A percentile compares a stretch with the other conserved stretches of the same genome.
Evolutionary conservation across 352 stramenopile genomes (phyloP).

Genomic region (Pythium scleroteichum): DNA sequence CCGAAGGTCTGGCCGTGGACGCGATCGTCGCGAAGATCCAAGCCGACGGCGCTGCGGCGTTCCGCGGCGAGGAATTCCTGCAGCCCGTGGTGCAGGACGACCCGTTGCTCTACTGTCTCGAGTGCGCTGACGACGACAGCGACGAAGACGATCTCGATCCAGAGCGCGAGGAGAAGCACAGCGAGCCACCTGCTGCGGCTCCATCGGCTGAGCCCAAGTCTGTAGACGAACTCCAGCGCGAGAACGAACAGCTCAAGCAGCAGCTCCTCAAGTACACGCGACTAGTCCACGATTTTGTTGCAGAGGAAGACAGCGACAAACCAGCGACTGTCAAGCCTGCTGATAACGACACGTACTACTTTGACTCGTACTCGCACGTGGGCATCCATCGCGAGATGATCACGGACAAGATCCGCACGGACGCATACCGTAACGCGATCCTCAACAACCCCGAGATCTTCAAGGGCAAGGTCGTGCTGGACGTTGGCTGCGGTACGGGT

Average conservation of each 20-base stretch:
- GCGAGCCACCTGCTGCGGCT: constrained; percentile 15
- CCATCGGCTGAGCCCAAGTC: constrained; percentile 29
- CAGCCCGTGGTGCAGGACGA: constrained; percentile 78
- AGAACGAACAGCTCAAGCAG: constrained; percentile 77
- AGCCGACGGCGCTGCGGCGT: constrained; percentile 43
- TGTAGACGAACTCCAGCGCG: constrained; percentile 45
- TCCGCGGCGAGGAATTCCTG: constrained; percentile 72
- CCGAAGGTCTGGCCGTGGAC: constrained; percentile 38
- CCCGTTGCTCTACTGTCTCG: constrained; percentile 81
- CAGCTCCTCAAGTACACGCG: constrained; percentile 75
- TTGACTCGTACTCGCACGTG: constrained; percentile 98
- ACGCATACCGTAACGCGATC: constrained; percentile 98
- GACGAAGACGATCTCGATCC: constrained; percentile 35
- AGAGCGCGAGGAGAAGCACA: constrained; percentile 40
- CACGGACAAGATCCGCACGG: constrained; percentile 91
- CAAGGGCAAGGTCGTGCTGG: constrained; percentile 96
- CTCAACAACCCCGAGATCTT: constrained; percentile 97
- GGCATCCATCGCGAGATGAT: constrained; percentile 98
- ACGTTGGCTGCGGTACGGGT: constrained; percentile 97
- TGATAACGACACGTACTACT: constrained; percentile 95
- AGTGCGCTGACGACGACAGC: constrained; percentile 58
- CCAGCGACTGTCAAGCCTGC: constrained; percentile 29
- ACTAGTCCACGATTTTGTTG: constrained; percentile 68
- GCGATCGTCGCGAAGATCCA: constrained; percentile 50
- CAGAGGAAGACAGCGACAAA: constrained; percentile 47